Evolutionary conservation across 73 alveolate species (phyloP).

Genomic region (Paramecium primaurelia): DNA sequence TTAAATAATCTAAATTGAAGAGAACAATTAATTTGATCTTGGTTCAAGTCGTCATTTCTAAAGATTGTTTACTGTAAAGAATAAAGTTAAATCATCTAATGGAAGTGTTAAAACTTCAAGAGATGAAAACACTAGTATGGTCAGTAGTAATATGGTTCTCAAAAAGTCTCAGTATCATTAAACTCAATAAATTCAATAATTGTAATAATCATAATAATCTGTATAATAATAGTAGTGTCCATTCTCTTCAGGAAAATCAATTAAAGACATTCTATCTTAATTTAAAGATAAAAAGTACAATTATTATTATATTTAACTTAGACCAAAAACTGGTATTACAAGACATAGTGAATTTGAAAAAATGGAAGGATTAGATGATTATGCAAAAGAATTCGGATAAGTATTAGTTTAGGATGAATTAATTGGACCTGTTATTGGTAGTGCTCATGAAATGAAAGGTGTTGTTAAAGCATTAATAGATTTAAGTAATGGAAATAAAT

Average conservation of each 20-base stretch:
- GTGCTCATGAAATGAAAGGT: slow-evolving; percentile 34
- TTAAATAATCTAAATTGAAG: background rate
- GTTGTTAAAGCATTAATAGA: background rate
- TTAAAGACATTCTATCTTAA: background rate
- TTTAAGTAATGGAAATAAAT: slow-evolving; percentile 22
- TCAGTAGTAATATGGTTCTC: background rate
- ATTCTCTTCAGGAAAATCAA: background rate
- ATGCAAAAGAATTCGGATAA: background rate
- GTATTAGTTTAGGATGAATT: background rate
- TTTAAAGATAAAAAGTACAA: background rate
- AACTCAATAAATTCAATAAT: background rate
- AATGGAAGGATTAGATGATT: slow-evolving; percentile 1
- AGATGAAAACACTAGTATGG: background rate
- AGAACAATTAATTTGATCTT: background rate
- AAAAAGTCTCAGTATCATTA: background rate
- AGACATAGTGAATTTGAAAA: slow-evolving; percentile 36
- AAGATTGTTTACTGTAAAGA: background rate
- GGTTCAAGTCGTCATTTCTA: background rate
- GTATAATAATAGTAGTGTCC: background rate
- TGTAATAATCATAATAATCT: background rate
- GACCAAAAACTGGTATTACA: background rate
- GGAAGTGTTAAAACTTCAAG: background rate
- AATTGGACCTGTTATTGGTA: background rate
- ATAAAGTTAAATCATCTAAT: background rate
- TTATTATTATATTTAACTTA: background rate